phyloP scores from a whole-genome alignment of 371 early-diverging fungal species.

The Amoeboaphelidium occidentale region DNA sequence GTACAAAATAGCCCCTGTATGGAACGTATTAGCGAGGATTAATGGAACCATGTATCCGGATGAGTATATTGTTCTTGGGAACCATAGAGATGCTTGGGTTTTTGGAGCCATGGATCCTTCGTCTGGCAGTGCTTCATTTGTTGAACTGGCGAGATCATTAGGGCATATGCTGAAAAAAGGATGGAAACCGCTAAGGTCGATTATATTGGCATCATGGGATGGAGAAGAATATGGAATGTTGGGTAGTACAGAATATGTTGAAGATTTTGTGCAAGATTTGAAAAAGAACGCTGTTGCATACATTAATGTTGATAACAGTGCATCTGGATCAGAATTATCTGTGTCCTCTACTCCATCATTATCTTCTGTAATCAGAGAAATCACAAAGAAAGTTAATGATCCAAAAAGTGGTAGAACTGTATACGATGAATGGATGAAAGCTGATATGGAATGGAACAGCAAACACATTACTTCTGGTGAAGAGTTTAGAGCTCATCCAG shows the following conservation, averaged over 20 bases:
- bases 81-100: slow-evolving; percentile 40
- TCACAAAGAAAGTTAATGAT: slow-evolving; percentile 20
- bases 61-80: slow-evolving; percentile 27
- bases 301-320: slow-evolving; percentile 23
- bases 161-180: slow-evolving; percentile 26
- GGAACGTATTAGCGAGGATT: slow-evolving; percentile 33
- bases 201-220: slow-evolving; percentile 38
- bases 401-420: slow-evolving; percentile 20
- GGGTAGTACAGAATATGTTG: slow-evolving; percentile 44
- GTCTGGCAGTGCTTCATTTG: slow-evolving; percentile 29
- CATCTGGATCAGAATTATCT: slow-evolving; percentile 18
- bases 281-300: slow-evolving; percentile 24
- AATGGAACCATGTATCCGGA: slow-evolving; percentile 27
- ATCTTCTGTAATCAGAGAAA: slow-evolving; percentile 18
- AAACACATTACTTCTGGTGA: too few species aligned
- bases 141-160: slow-evolving; percentile 27
- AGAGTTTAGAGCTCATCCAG: slow-evolving; percentile 1
- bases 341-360: slow-evolving; percentile 26
- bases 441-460: too few species aligned
- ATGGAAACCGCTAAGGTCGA: slow-evolving; percentile 36
- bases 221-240: slow-evolving; percentile 33
- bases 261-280: slow-evolving; percentile 26
- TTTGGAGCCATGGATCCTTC: slow-evolving; percentile 36
- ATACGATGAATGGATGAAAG: too few species aligned
- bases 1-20: slow-evolving; percentile 26